These are phyloP conservation scores for Neurospora sublineolata DNA, from an alignment of 495 filamentous ascomycete species.

Conservation along the genomic window DNA sequence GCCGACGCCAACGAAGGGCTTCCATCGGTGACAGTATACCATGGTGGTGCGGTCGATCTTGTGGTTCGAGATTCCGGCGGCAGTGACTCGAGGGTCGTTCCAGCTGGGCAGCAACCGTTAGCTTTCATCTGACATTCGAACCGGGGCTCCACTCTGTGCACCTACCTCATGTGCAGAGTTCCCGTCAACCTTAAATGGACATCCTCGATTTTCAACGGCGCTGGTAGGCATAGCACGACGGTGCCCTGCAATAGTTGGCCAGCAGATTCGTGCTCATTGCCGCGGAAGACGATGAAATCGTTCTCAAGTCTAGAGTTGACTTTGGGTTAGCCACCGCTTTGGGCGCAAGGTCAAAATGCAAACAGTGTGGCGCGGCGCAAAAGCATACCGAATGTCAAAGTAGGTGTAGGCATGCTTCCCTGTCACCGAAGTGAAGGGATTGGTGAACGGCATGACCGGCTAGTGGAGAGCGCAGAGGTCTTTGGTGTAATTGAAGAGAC, in stretches of 20 bases:
- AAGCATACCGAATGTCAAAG: constrained; percentile 44
- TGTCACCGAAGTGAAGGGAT: constrained; percentile 35
- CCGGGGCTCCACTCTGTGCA: neutral
- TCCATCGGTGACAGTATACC: constrained; percentile 36
- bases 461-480: neutral
- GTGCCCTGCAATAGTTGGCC: constrained; percentile 64
- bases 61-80: constrained; percentile 38
- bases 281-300: constrained; percentile 69
- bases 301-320: constrained; percentile 51
- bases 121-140: neutral
- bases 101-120: constrained; percentile 23
- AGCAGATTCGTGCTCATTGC: constrained; percentile 60
- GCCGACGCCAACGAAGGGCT: constrained; percentile 33
- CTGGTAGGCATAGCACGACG: constrained; percentile 61
- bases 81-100: constrained; percentile 36
- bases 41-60: constrained; percentile 32
- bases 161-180: constrained; percentile 57
- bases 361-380: neutral
- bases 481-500: neutral
- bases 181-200: constrained; percentile 63
- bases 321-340: neutral
- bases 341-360: neutral
- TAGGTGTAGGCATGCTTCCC: constrained; percentile 32
- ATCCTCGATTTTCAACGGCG: constrained; percentile 57
- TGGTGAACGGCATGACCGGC: constrained; percentile 37